Evolutionary conservation across 2,329 filamentous ascomycete species (phyloP), one percentile per base, ranked within the genome.

Genomic region (Nemania serpens): DNA sequence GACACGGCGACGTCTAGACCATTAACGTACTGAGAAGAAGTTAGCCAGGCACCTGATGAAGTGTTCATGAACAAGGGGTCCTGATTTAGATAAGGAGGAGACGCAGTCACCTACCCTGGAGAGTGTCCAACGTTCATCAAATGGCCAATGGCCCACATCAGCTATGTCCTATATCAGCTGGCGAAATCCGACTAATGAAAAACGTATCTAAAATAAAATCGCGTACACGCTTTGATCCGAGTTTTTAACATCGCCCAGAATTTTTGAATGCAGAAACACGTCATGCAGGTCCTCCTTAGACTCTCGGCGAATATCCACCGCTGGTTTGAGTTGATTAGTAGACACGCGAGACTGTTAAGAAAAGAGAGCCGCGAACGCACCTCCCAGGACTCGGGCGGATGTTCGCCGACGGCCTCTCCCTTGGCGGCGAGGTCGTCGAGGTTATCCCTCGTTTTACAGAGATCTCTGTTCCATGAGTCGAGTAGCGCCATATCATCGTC

Each of bases 281-380:
- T 72, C 58, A 80, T 61, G 12, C 73, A 65, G 0, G 77, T 80
- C 41, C 78, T 73, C 15, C 79, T 73, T 6, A 74, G 68, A 58
- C 76, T 78, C 68, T 81, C 79, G 3, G 76, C 68, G 13, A 81
- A 72, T 10, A 81, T 59, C 79, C 79, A 81, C 13, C 69, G 65
- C 68, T 70, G 20, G n/a, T 33, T 22, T 6, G 5, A 11, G 29
- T 17, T 17, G 4, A 25, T 62, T 36, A 50, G 34, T n/a, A 37
- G 12, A 48, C 41, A 22, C 9, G 17, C 9, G 13, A 37, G 22
- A 1, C 37, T 5, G 9, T n/a, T n/a, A 22, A 34, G n/a, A 20
- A 3, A 22, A 12, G 25, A 29, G 36, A 39, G 12, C n/a, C 15
- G 17, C 34, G 18, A 57, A 41, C 49, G 18, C 13, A 71, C 77